Evolutionary conservation across 768 basidiomycete genomes (phyloP), one percentile per base, ranked within the genome.

Genomic region (Leccinellum rugosiceps): DNA sequence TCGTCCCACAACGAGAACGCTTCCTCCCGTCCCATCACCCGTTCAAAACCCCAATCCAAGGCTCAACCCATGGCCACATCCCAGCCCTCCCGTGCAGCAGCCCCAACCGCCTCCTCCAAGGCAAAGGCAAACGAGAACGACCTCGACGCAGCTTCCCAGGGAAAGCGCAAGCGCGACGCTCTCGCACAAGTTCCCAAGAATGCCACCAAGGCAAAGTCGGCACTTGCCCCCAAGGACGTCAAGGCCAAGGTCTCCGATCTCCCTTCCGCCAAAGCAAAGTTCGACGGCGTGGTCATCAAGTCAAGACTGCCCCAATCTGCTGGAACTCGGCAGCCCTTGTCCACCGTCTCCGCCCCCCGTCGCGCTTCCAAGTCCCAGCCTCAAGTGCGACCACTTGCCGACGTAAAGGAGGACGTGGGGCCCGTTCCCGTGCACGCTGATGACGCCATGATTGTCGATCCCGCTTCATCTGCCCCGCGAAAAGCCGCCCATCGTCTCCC

Each of bases 151-250:
- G 72, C 76, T 19, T 75, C 76, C 3, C 79, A 79, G 47, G 83
- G 80, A 32, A 90, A 90, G 68, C 82, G 89, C 55, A 92, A 91
- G 70, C 86, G 90, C 19, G 85, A 86, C 50, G 88, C 85, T 0
- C 77, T 92, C 43, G 82, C 82, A 15, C 91, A 92, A 67, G 86
- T 92, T 45, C 75, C 77, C 3, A 84, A 85, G 65, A 84, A 82
- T 64, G 78, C 72, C 34, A 67, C 62, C 56, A 73, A 69, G 58
- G 62, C 78, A 60, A 77, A 76, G 58, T 65, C 60, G 46, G 56
- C 66, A 45, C 81, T 79, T 35, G 67, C 59, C 0, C 53, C 65
- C 7, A 66, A 65, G 52, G 68, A 66, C n/a, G 61, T 58, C 52
- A 90, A 90, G 75, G 81, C 79, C 51, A 88, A 87, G 73, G 79